Percentiles rank a stretch among this genome's conserved stretches.
Evolutionary conservation across 192 early-diverging fungal genomes (phyloP).

Genomic region (Rhizoclosmatium sp.): DNA sequence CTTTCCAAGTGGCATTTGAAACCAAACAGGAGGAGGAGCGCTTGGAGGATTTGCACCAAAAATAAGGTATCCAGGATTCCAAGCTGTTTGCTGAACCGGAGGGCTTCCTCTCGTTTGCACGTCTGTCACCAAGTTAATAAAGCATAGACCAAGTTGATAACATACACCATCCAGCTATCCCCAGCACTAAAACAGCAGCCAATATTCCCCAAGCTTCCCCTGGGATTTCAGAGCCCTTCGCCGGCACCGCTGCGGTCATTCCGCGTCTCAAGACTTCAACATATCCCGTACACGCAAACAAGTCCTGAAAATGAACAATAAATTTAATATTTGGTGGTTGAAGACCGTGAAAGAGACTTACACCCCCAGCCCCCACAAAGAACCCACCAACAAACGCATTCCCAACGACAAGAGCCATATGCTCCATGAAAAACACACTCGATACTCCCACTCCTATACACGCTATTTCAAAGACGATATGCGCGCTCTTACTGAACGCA

Average conservation of each 20-base stretch:
- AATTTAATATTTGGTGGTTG: no score
- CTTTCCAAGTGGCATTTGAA: conserved; percentile 13
- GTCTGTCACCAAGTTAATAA: background rate
- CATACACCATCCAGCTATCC: conserved; percentile 38
- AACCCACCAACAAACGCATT: conserved; percentile 26
- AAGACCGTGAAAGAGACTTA: no score
- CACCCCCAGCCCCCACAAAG: conserved; percentile 22
- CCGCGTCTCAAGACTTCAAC: conserved; percentile 17
- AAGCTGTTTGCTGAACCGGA: conserved; percentile 14
- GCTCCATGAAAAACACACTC: conserved; percentile 41
- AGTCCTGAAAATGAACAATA: background rate
- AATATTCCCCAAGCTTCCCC: conserved; percentile 34
- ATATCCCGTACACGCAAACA: conserved; percentile 38
- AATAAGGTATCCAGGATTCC: conserved; percentile 38
- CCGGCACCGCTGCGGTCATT: conserved; percentile 1
- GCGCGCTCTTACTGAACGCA: conserved; percentile 12
- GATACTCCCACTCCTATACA: conserved; percentile 1
- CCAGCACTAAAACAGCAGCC: conserved; percentile 30
- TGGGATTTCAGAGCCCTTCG: conserved; percentile 16
- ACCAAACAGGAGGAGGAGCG: conserved; percentile 24
- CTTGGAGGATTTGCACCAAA: conserved; percentile 33
- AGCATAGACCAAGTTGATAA: background rate
- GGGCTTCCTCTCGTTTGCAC: conserved; percentile 35
- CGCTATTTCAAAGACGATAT: conserved; percentile 26
- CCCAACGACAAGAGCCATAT: conserved; percentile 36